Evolutionary conservation across 129 eudicot genomes (phyloP).

Genomic region (Centella asiatica): DNA sequence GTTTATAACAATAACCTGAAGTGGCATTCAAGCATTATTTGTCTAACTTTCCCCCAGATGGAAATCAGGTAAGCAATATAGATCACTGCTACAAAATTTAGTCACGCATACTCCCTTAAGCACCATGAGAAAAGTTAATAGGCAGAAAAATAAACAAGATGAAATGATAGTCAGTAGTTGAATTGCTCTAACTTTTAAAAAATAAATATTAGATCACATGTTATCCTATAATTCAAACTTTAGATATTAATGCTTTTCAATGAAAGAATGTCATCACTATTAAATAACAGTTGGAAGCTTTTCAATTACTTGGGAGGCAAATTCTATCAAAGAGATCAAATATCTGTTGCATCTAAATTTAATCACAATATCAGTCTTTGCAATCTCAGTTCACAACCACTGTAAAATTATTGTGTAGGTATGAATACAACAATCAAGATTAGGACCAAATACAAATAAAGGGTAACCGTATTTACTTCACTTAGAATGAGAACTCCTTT

Average conservation of each 20-base stretch:
- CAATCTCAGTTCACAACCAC: not conserved
- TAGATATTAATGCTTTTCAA: not conserved
- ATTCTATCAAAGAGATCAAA: too few relatives aligned
- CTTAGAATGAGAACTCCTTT: constrained; percentile 57
- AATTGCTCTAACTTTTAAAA: not conserved
- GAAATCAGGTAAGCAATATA: not conserved
- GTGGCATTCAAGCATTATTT: not conserved
- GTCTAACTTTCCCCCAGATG: not conserved
- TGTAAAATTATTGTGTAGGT: not conserved
- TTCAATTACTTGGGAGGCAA: too few relatives aligned
- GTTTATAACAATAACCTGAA: not conserved
- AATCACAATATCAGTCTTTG: too few relatives aligned
- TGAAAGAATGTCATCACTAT: not conserved
- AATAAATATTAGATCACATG: not conserved
- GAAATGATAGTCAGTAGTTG: not conserved
- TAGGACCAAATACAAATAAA: not conserved
- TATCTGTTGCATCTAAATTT: not conserved
- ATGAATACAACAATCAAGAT: not conserved
- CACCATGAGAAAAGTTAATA: not conserved
- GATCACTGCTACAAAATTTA: not conserved
- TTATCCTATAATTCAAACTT: not conserved
- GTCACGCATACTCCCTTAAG: not conserved
- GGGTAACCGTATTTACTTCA: constrained; percentile 28
- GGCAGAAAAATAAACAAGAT: not conserved
- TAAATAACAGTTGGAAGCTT: too few relatives aligned